Evolutionary conservation across 768 basidiomycete genomes (phyloP).

Genomic region (Pisolithus sp.): DNA sequence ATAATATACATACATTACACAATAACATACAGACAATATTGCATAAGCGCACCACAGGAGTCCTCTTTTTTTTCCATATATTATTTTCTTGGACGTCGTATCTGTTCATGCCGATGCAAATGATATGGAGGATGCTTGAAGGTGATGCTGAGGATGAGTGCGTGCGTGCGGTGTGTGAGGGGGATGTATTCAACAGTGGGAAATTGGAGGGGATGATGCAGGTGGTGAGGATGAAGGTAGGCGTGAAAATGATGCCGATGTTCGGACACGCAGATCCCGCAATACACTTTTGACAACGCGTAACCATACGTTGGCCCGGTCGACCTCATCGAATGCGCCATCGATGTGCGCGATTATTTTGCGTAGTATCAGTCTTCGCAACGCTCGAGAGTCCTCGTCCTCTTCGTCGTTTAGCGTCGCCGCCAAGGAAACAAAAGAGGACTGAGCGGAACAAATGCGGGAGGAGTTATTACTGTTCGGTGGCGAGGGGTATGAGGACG

Average conservation of each 20-base stretch:
- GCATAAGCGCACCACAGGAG: not conserved
- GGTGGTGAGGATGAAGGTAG: not conserved
- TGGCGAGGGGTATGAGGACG: no score
- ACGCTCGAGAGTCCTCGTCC: conserved; percentile 56
- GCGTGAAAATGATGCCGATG: conserved; percentile 1
- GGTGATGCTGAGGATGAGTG: no score
- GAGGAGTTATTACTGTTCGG: no score
- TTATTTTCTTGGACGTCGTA: not conserved
- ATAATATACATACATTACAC: no score
- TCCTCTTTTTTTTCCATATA: not conserved
- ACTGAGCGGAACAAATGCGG: conserved; percentile 28
- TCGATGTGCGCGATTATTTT: conserved; percentile 55
- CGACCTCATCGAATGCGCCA: conserved; percentile 60
- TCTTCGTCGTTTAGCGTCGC: conserved; percentile 47
- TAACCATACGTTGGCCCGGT: conserved; percentile 53
- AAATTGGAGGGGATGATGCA: not conserved
- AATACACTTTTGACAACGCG: conserved; percentile 59
- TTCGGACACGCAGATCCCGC: conserved; percentile 36
- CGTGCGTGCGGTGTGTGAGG: no score
- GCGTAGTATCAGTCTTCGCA: conserved; percentile 57
- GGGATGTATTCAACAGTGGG: no score
- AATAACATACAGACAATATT: no score
- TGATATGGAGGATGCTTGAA: no score
- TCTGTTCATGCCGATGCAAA: not conserved
- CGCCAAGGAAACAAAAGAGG: conserved; percentile 40